Base-by-base conservation (phyloP, 331 rosid species). In the Telfairia occidentalis region DNA sequence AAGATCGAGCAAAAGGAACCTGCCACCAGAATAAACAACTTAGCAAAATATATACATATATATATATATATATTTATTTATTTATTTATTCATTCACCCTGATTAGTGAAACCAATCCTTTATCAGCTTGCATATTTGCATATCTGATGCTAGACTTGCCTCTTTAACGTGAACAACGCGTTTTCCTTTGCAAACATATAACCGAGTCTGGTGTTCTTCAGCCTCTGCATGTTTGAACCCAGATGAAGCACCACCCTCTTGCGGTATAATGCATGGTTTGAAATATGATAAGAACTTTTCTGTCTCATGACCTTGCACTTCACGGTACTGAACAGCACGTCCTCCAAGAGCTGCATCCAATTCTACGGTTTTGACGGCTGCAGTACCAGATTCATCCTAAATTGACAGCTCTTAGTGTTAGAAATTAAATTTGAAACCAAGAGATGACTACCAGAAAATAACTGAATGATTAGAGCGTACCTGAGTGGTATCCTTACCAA, bases 321-420 rank as follows among this genome's bases (percentile, higher is more conserved):
- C 98, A 78, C 97, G 90, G 80, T 88, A 83, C 81, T 94, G 98
- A 76, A 94, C 98, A 35, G 97, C 97, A 52, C 98, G 97, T 50
- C 98, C 98, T 46, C 98, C 97, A 40, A 94, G 91, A 76, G 88
- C 84, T 64, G 92, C 85, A 80, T 94, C 98, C 71, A 94, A 96
- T 86, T 94, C 98, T 80, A 94, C 85, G 5, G 96, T 85, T 82
- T 94, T 94, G 76, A 91, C 84, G 81, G 98, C 98, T 79, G 97
- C 97, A 43, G 92, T 76, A 71, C 98, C 98, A 66, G 97, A 88
- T 78, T 94, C 98, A 87, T 94, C 98, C 98, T 94, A 84, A 21
- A 75, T 23, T 26, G 23, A 57, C 28, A 57, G 19, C 19, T 57
- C 50, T 23, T 57, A 7, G 35, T 57, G 37, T 23, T 57, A 7